Evolutionary conservation across 2,329 filamentous ascomycete genomes (phyloP), one percentile per base, ranked within the genome.

Genomic region (Colletotrichum tropicicola): DNA sequence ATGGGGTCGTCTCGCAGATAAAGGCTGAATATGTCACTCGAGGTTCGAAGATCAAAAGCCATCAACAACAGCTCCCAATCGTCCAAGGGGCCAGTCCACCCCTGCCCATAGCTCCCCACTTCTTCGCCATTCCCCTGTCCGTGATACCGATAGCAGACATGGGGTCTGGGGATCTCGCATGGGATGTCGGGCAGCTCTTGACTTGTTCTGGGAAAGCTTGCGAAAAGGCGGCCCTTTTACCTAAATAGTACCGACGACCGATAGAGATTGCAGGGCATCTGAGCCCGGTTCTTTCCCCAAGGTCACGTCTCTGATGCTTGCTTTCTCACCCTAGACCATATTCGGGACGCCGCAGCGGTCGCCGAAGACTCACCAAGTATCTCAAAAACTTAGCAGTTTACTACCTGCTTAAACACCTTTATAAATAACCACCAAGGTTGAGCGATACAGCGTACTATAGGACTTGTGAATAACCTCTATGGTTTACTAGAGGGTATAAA

Each of bases 171-270:
- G 23, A 62, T 65, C 49, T 63, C 37, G 23, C 59, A 65, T 58
- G 59, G 66, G 55, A 6, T n/a, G 27, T n/a, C 19, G 61, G 44
- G 17, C 51, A 63, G 51, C 41, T 65, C 41, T 49, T 57, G 17
- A 63, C 59, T 52, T 51, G 12, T 62, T 69, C 49, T 7, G 66
- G 66, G 44, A 68, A 55, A 58, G 66, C 57, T 69, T 71, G 69
- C 69, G 68, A 70, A 43, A 43, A n/a, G 15, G 53, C 64, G 59
- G 59, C 43, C 43, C 49, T 49, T 53, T 57, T 19, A 30, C 62
- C 58, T 9, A 51, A 62, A 63, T 25, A 30, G 51, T 30, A 63
- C 35, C 27, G 58, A 52, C 59, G 45, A 37, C 62, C 62, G 62
- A 47, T 21, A 21, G 23, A 45, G 23, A 28, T 57, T 63, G 58